Base-by-base conservation (phyloP, 768 basidiomycete genomes). In the Suillus sp. region DNA sequence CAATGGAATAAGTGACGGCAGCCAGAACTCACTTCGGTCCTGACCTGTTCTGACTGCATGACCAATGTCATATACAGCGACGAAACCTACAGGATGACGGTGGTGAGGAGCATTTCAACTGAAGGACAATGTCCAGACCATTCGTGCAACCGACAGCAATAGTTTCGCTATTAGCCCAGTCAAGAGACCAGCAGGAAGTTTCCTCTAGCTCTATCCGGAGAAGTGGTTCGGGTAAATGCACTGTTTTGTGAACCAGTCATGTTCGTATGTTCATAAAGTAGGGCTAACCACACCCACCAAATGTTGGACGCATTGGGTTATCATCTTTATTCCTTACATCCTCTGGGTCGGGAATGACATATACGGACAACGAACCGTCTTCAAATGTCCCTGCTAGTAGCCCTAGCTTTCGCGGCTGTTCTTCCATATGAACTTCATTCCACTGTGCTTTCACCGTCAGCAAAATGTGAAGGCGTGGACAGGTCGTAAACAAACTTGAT, bases 111-210 rank as follows among this genome's bases (percentile, higher is more conserved):
- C 30, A 14, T 30, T 20, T 35, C 34, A 30, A 25, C 34, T 57
- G 18, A 25, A 43, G 34, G 3, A 16, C n/a, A 20, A 38, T 8
- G 14, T 27, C 14, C 22, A 32, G 60, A 94, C 96, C 96, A 67
- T 93, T 91, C 2, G 92, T 89, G 32, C 89, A 89, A 0, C 95
- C 96, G 14, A 91, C 85, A 0, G 93, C 94, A 8, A 99, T 74
- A 13, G 88, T 69, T 62, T 91, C 88, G 65, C 93, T 92, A 66
- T 93, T 94, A 0, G 88, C 91, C 95, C 95, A 98, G 67, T 97
- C 95, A 60, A 97, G 80, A 18, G 86, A 83, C 83, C 86, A 90
- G 70, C 89, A 90, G n/a, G 81, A 78, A 0, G 92, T 84, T 48
- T 93, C 91, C 60, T 89, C 87, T 2, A 93, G 76, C 67, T 91